Conservation (phyloP, 2,329 filamentous ascomycete genomes). For the Botryotinia calthae region DNA sequence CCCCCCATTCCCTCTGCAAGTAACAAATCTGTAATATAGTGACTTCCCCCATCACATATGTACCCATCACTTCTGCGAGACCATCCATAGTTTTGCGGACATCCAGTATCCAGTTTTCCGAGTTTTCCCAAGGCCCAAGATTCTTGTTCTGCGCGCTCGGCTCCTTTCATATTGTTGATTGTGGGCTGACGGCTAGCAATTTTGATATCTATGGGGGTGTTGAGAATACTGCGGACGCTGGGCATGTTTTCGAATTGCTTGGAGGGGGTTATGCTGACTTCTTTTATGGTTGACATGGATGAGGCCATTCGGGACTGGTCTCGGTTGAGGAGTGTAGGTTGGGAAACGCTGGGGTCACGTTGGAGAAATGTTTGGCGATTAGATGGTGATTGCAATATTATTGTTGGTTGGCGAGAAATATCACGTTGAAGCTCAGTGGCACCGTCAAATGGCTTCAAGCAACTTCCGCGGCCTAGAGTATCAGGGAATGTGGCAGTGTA, state of each 20-base stretch:
- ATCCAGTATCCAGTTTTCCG: constrained; percentile 15
- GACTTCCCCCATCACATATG: constrained; percentile 24
- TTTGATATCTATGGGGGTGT: constrained; percentile 1
- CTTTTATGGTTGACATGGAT: background rate
- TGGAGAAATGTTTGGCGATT: background rate
- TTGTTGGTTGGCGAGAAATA: background rate
- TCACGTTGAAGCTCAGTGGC: constrained; percentile 1
- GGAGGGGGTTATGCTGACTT: background rate
- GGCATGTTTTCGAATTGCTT: background rate
- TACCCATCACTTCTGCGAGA: constrained; percentile 26
- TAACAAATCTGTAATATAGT: constrained; percentile 28
- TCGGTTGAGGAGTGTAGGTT: background rate
- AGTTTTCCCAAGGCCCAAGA: constrained; percentile 25
- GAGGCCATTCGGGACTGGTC: background rate
- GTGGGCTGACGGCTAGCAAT: constrained; percentile 27
- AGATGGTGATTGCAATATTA: background rate
- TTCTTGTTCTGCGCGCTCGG: constrained; percentile 26
- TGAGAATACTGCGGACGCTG: background rate
- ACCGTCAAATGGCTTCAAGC: background rate
- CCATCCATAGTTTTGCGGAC: constrained; percentile 19
- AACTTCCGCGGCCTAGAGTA: background rate
- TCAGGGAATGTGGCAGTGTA: background rate
- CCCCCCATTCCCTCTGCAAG: constrained; percentile 29
- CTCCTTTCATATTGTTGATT: constrained; percentile 11
- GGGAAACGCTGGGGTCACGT: background rate